These are phyloP conservation scores for Cylindrotheca closterium DNA, from an alignment of 108 stramenopile species.

Conservation along the genomic window DNA sequence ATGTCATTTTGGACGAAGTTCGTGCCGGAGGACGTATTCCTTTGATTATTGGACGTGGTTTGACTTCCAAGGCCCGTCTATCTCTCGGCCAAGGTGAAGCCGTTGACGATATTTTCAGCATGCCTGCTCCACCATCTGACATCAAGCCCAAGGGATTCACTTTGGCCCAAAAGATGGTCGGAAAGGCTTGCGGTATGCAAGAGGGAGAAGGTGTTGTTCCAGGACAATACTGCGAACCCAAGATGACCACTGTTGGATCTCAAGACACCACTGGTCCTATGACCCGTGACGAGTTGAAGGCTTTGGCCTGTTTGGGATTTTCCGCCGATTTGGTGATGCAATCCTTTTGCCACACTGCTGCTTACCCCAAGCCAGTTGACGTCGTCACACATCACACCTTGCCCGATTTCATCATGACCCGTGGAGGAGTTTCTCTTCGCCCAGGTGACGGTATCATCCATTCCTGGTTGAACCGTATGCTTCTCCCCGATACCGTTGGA, in stretches of 20 bases:
- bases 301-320: constrained; percentile 94
- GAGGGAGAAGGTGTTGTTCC: constrained; percentile 77
- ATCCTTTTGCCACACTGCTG: constrained; percentile 96
- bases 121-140: constrained; percentile 65
- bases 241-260: constrained; percentile 95
- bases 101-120: constrained; percentile 74
- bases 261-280: constrained; percentile 98
- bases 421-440: constrained; percentile 92
- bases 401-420: constrained; percentile 94
- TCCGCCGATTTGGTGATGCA: constrained; percentile 96
- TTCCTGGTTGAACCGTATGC: constrained; percentile 97
- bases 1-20: constrained; percentile 92
- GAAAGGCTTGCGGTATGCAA: constrained; percentile 81
- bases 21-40: constrained; percentile 95
- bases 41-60: constrained; percentile 90
- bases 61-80: constrained; percentile 88
- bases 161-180: constrained; percentile 96
- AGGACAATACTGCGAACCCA: constrained; percentile 93
- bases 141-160: constrained; percentile 82
- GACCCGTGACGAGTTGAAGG: constrained; percentile 94
- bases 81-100: constrained; percentile 72
- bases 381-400: constrained; percentile 96
- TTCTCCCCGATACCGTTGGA: constrained; percentile 95
- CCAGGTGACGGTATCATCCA: constrained; percentile 98
- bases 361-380: constrained; percentile 97